A percentile compares a stretch with the other conserved stretches of the same genome.
Conservation (phyloP, 495 filamentous ascomycete genomes). For the Penicillium riverlandense region DNA sequence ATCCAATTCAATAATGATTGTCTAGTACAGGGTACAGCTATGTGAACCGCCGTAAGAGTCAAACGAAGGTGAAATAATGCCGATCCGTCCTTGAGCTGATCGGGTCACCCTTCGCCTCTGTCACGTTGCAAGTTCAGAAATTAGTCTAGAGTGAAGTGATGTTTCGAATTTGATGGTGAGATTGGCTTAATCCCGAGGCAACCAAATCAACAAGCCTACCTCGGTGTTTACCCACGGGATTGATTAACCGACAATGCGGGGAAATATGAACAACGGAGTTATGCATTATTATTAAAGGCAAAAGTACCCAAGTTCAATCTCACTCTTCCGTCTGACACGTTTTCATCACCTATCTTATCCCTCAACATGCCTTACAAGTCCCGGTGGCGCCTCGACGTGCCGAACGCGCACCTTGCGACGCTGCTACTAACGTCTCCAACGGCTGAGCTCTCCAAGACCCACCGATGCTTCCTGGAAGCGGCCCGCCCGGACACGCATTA, state of each 20-base stretch:
- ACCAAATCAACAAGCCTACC: conserved; percentile 54
- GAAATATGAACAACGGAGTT: too few relatives aligned
- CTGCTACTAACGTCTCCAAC: conserved; percentile 43
- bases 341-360: too few relatives aligned
- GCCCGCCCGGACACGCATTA: conserved; percentile 48
- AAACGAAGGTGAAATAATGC: too few relatives aligned
- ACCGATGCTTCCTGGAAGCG: conserved; percentile 46
- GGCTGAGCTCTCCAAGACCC: conserved; percentile 32
- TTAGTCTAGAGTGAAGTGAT: too few relatives aligned
- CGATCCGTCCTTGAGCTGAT: too few relatives aligned
- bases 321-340: too few relatives aligned
- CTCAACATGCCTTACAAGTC: conserved; percentile 47
- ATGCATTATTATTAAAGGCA: too few relatives aligned
- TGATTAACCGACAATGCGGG: too few relatives aligned
- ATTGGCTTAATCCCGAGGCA: conserved; percentile 63
- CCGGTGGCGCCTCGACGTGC: conserved; percentile 40
- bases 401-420: conserved; percentile 41
- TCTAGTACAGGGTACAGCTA: conserved; percentile 10
- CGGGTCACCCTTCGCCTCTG: too few relatives aligned
- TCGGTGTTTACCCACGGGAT: background rate
- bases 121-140: too few relatives aligned
- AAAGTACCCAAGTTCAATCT: too few relatives aligned
- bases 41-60: too few relatives aligned
- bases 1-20: conserved; percentile 12
- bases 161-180: conserved; percentile 34